phyloP scores from a whole-genome alignment of 768 basidiomycete species.

The Rhizopogon sp. region DNA sequence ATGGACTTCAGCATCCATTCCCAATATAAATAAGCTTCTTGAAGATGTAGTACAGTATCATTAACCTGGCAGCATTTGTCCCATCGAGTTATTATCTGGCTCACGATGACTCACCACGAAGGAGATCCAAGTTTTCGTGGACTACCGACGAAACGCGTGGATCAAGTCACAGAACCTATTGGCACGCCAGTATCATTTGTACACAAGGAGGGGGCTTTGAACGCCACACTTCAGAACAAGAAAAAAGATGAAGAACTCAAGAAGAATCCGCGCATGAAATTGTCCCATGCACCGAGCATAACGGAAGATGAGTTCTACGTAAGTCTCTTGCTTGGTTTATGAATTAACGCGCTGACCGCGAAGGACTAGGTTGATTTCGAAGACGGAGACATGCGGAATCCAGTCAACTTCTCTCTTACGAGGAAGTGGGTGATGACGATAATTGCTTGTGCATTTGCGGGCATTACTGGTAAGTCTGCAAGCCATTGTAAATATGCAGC shows the following conservation, averaged over 20 bases:
- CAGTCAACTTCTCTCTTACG: slow-evolving; percentile 27
- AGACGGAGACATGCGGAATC: slow-evolving; percentile 32
- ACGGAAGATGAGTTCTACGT: slow-evolving; percentile 12
- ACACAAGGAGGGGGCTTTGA: too few relatives aligned
- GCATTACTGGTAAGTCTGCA: slow-evolving; percentile 22
- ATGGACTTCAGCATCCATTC: background rate
- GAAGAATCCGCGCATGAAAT: too few relatives aligned
- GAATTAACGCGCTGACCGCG: slow-evolving; percentile 2
- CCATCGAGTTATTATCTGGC: too few relatives aligned
- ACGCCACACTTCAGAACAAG: too few relatives aligned
- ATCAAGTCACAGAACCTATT: too few relatives aligned
- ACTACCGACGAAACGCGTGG: too few relatives aligned
- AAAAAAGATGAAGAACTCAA: too few relatives aligned
- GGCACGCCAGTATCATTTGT: too few relatives aligned
- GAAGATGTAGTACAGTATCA: background rate
- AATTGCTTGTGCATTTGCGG: slow-evolving; percentile 29
- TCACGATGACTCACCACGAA: too few relatives aligned
- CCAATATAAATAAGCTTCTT: background rate
- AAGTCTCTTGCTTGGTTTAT: background rate
- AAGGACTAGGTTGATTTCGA: slow-evolving; percentile 35
- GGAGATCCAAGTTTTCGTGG: too few relatives aligned
- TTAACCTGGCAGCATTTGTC: too few relatives aligned
- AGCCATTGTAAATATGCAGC: background rate
- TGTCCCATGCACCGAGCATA: background rate
- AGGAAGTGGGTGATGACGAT: slow-evolving; percentile 12